phyloP scores from a whole-genome alignment of 306 rosid species.

The Abrus pulchellus region DNA sequence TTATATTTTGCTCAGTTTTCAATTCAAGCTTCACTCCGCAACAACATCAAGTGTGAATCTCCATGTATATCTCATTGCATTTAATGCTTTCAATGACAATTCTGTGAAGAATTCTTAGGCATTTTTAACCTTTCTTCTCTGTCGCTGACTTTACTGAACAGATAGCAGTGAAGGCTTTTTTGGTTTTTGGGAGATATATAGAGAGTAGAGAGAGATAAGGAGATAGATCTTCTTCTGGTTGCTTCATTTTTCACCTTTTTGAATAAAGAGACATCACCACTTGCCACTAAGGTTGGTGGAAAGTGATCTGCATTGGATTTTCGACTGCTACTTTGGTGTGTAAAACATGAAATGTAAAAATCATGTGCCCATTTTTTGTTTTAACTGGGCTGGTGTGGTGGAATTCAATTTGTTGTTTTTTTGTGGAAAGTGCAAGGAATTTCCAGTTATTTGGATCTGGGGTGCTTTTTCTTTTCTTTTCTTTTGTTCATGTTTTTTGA shows the following conservation, averaged over 20 bases:
- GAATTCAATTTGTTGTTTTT: slow-evolving; percentile 33
- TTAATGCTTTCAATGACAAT: slow-evolving; percentile 53
- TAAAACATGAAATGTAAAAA: background rate
- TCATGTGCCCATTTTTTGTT: background rate
- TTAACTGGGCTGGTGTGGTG: background rate
- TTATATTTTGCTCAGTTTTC: slow-evolving; percentile 21
- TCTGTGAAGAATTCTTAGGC: slow-evolving; percentile 33
- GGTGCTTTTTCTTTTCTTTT: slow-evolving; percentile 43
- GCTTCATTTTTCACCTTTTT: slow-evolving; percentile 44
- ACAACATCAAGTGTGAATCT: background rate
- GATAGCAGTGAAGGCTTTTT: slow-evolving; percentile 31
- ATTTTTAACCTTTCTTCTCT: slow-evolving; percentile 35
- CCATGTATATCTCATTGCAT: slow-evolving; percentile 51
- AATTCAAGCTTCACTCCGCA: slow-evolving; percentile 11
- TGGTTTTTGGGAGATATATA: slow-evolving; percentile 16
- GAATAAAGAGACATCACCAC: slow-evolving; percentile 59
- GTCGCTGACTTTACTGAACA: slow-evolving; percentile 18
- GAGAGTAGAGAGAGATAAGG: background rate
- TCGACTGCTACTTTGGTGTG: slow-evolving; percentile 25
- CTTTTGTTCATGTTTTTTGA: slow-evolving; percentile 54
- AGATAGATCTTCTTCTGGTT: slow-evolving; percentile 35
- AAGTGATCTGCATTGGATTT: slow-evolving; percentile 32
- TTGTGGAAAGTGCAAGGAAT: slow-evolving; percentile 26
- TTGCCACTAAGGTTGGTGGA: slow-evolving; percentile 53
- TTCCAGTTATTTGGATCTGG: slow-evolving; percentile 57